Conservation (phyloP, 2,329 filamentous ascomycete species). For the Xylariales sp. region DNA sequence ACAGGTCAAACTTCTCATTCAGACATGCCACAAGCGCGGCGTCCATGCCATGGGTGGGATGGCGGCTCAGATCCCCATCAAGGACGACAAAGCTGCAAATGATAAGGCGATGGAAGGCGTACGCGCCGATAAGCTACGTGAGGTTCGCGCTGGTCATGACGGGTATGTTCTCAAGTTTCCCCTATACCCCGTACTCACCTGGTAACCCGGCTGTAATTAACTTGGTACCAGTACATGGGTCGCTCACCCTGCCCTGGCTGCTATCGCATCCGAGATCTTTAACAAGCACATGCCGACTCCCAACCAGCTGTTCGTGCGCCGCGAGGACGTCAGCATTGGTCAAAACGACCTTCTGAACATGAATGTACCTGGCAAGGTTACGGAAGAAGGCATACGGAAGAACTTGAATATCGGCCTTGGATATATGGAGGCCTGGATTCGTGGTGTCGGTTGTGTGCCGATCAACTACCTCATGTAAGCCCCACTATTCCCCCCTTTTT, state of each 20-base stretch:
- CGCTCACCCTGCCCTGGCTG: conserved; percentile 85
- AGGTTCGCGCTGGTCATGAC: conserved; percentile 92
- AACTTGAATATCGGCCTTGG: conserved; percentile 94
- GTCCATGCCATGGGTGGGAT: conserved; percentile 99
- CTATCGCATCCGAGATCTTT: conserved; percentile 88
- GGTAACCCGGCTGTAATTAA: too few relatives aligned
- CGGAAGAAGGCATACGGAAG: conserved; percentile 93
- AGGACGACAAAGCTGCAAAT: conserved; percentile 86
- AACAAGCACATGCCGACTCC: conserved; percentile 98
- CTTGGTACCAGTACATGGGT: conserved; percentile 83
- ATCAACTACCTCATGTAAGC: conserved; percentile 91
- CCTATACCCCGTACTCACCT: too few relatives aligned
- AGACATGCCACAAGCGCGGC: conserved; percentile 93
- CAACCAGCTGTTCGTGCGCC: conserved; percentile 88
- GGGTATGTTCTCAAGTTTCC: too few relatives aligned
- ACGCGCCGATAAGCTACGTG: conserved; percentile 90
- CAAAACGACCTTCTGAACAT: conserved; percentile 94
- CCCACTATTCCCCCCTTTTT: conserved; percentile 17
- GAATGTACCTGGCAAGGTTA: conserved; percentile 90
- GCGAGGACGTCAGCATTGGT: conserved; percentile 82
- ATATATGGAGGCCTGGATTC: conserved; percentile 98
- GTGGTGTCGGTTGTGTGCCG: conserved; percentile 90
- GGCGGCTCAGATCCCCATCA: conserved; percentile 98
- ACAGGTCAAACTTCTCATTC: conserved; percentile 82
- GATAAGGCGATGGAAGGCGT: conserved; percentile 92